These are phyloP conservation scores for Geranomyces michiganensis DNA, from an alignment of 192 early-diverging fungal species.

Conservation along the genomic window DNA sequence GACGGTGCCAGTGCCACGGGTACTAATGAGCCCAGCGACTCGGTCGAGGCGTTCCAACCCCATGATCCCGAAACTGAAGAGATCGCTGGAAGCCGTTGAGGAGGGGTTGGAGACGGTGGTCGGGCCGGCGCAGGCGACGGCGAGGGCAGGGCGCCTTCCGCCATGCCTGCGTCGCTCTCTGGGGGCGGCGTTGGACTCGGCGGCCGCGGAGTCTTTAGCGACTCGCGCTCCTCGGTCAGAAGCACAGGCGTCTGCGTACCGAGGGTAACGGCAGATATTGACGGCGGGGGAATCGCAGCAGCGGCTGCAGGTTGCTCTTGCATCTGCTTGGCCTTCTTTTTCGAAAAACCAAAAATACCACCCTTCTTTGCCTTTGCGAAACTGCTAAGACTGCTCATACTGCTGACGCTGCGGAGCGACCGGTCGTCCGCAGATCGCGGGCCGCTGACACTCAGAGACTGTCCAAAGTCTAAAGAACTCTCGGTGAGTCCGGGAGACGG, in stretches of 20 bases:
- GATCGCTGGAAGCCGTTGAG: conserved; percentile 2
- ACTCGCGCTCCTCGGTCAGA: background rate
- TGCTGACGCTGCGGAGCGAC: conserved; percentile 4
- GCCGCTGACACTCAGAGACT: background rate
- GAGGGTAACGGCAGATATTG: background rate
- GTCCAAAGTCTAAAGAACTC: background rate
- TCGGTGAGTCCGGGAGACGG: background rate
- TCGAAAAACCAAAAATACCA: background rate
- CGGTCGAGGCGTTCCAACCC: background rate
- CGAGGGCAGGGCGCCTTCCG: background rate
- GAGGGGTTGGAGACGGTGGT: conserved; percentile 1
- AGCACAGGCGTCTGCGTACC: background rate
- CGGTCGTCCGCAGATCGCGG: background rate
- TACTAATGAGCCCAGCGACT: background rate
- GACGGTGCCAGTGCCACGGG: background rate
- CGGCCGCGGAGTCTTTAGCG: background rate
- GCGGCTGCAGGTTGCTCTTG: background rate
- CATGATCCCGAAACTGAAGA: conserved; percentile 12
- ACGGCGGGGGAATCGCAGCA: too few species aligned
- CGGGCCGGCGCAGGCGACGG: background rate
- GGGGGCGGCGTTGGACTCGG: background rate
- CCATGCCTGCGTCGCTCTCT: background rate
- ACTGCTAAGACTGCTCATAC: conserved; percentile 3
- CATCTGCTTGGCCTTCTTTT: conserved; percentile 7
- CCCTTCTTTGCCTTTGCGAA: conserved; percentile 1